Conservation (phyloP, 208 protist genomes). For the Porcisia hertigi region DNA sequence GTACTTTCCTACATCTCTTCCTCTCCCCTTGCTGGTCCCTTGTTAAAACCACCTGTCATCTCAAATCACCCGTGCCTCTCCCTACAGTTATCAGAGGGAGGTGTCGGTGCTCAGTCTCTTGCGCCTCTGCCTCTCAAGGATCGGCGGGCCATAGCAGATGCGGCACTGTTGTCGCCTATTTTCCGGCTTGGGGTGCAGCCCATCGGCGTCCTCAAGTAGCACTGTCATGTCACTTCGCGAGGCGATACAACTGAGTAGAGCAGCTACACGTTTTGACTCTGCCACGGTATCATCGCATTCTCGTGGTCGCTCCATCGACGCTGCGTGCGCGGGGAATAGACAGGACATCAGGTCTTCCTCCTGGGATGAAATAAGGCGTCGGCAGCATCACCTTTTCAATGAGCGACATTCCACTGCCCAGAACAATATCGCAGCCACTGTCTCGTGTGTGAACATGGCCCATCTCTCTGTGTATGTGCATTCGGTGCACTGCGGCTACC, state of each 20-base stretch:
- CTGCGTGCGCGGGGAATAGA: neutral
- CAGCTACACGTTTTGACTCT: slow-evolving; percentile 5
- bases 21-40: neutral
- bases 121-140: neutral
- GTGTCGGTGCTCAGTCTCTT: neutral
- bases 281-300: neutral
- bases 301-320: slow-evolving; percentile 12
- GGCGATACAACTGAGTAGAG: slow-evolving; percentile 8
- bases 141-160: neutral
- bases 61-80: neutral
- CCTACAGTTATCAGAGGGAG: neutral
- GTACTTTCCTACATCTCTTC: neutral
- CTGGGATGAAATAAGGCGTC: slow-evolving; percentile 10
- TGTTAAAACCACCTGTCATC: too few relatives aligned
- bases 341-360: neutral
- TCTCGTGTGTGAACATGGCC: slow-evolving; percentile 28
- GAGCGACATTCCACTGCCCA: slow-evolving; percentile 12
- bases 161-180: neutral
- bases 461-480: slow-evolving; percentile 59
- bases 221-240: slow-evolving; percentile 8
- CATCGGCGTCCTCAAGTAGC: slow-evolving; percentile 1
- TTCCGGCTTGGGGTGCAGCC: neutral
- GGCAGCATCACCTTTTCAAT: slow-evolving; percentile 22
- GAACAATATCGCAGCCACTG: slow-evolving; percentile 5
- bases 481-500: slow-evolving; percentile 41